Conservation (phyloP, 2,329 filamentous ascomycete genomes). For the Alternaria panax region DNA sequence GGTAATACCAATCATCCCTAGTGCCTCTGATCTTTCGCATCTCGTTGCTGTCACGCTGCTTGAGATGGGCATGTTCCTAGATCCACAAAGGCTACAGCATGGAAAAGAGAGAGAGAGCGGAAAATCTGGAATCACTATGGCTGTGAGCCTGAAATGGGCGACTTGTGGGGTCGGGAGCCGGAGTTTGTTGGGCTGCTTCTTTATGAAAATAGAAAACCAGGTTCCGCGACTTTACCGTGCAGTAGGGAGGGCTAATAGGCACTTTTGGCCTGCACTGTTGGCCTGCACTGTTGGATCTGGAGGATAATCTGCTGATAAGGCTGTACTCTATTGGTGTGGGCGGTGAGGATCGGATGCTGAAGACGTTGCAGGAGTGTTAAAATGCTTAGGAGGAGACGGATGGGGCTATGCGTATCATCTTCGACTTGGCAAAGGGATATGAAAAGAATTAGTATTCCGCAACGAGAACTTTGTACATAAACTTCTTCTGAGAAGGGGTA, state of each 20-base stretch:
- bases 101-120: too few species aligned
- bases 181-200: too few species aligned
- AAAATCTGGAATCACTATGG: too few species aligned
- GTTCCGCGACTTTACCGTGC: too few species aligned
- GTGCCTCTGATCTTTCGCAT: conserved; percentile 16
- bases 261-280: conserved; percentile 22
- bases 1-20: conserved; percentile 53
- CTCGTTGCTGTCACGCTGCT: conserved; percentile 42
- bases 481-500: too few species aligned
- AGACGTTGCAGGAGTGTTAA: conserved; percentile 30
- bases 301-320: background rate
- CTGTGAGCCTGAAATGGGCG: too few species aligned
- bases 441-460: background rate
- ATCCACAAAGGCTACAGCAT: too few species aligned
- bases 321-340: conserved; percentile 15
- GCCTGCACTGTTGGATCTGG: too few species aligned
- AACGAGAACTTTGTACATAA: too few species aligned
- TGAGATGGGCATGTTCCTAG: conserved; percentile 46
- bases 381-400: conserved; percentile 38
- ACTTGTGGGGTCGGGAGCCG: too few species aligned
- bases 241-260: conserved; percentile 5
- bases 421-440: background rate
- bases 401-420: conserved; percentile 32
- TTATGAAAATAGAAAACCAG: too few species aligned
- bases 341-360: conserved; percentile 30